These are phyloP conservation scores for Escallonia herrerae DNA, from an alignment of 129 eudicot genomes.

Conservation along the genomic window DNA sequence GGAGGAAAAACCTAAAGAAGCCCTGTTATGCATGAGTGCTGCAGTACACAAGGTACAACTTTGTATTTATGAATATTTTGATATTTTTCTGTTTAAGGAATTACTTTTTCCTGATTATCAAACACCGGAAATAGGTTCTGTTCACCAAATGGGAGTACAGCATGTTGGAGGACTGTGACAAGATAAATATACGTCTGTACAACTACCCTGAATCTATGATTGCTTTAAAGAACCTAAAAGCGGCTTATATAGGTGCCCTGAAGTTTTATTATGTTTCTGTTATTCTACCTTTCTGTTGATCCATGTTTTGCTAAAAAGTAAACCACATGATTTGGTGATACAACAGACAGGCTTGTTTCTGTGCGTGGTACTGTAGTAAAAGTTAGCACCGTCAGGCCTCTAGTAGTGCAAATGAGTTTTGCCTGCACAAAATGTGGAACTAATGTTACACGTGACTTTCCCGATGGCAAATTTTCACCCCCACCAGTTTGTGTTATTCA, in stretches of 20 bases:
- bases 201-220: conserved; percentile 77
- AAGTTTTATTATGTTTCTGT: neutral
- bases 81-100: neutral
- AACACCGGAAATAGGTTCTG: conserved; percentile 26
- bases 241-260: conserved; percentile 82
- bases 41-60: conserved; percentile 73
- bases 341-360: conserved; percentile 80
- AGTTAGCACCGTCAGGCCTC: conserved; percentile 90
- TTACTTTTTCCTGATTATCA: conserved; percentile 1
- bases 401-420: conserved; percentile 79
- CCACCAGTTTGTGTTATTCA: conserved; percentile 59
- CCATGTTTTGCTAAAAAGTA: conserved; percentile 10
- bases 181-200: conserved; percentile 78
- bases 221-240: conserved; percentile 88
- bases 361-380: conserved; percentile 83
- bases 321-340: conserved; percentile 8
- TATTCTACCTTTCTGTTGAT: neutral
- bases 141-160: conserved; percentile 23
- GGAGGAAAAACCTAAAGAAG: conserved; percentile 77
- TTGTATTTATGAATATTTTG: neutral
- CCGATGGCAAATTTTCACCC: conserved; percentile 95
- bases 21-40: conserved; percentile 77
- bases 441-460: conserved; percentile 58
- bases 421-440: conserved; percentile 77
- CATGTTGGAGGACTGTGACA: conserved; percentile 31